Evolutionary conservation across 345 rosid genomes (phyloP).

Genomic region (Theobroma cacao): DNA sequence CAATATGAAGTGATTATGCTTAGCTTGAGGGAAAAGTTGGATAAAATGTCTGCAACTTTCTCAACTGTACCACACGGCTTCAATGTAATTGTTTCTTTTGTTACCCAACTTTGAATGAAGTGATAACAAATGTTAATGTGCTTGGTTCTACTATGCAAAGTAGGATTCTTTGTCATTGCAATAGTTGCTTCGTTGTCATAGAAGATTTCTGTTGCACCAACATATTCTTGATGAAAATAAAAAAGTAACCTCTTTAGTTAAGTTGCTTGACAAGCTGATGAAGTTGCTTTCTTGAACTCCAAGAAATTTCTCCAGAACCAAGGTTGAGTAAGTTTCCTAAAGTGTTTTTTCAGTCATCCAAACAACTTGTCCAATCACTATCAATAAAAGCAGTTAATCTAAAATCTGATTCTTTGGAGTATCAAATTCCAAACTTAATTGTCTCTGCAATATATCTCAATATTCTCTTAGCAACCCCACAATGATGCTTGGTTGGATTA

Average conservation of each 20-base stretch:
- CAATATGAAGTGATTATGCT: too few relatives aligned
- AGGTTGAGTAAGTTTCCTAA: neutral
- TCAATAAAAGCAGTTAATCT: neutral
- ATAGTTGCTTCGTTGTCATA: neutral
- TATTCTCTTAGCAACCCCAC: too few relatives aligned
- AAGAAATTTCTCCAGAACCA: neutral
- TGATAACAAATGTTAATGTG: neutral
- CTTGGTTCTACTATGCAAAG: neutral
- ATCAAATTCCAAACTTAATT: too few relatives aligned
- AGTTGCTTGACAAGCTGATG: neutral
- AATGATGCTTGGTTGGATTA: too few relatives aligned
- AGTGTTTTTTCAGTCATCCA: neutral
- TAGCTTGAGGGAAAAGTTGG: too few relatives aligned
- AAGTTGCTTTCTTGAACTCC: neutral
- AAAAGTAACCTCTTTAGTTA: neutral
- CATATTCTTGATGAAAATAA: neutral
- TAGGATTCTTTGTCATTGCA: neutral
- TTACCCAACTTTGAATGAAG: too few relatives aligned
- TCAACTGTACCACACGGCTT: too few relatives aligned
- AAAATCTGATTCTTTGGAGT: too few relatives aligned
- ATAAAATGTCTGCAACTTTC: too few relatives aligned
- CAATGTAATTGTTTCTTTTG: too few relatives aligned
- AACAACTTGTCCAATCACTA: neutral
- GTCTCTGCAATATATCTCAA: too few relatives aligned
- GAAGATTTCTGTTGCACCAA: neutral